Conservation (phyloP, 768 basidiomycete species). For the Erythrobasidium yunnanense region DNA sequence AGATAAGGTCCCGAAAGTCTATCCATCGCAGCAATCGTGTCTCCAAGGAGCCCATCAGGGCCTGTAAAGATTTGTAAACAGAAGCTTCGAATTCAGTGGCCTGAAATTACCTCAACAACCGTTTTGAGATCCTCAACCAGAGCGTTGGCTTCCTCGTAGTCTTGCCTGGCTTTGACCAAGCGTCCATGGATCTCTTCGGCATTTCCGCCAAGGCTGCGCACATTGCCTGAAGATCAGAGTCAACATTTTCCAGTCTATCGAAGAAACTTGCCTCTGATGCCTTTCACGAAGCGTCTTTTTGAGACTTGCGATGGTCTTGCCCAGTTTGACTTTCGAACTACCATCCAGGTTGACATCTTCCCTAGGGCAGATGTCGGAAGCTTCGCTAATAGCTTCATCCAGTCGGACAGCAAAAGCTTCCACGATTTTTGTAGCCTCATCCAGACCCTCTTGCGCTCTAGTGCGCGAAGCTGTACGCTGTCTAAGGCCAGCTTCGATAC, state of each 20-base stretch:
- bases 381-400: neutral
- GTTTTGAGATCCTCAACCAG: constrained; percentile 50
- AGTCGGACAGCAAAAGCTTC: neutral
- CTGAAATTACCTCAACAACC: constrained; percentile 37
- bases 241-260: constrained; percentile 2
- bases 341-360: constrained; percentile 1
- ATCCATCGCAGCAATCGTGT: constrained; percentile 66
- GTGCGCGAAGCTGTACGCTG: too few relatives aligned
- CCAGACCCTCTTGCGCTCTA: constrained; percentile 36
- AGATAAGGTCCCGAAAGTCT: constrained; percentile 75
- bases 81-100: too few relatives aligned
- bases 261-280: neutral
- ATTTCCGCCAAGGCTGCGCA: neutral
- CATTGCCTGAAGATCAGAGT: neutral
- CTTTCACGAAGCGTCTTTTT: constrained; percentile 4
- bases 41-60: constrained; percentile 56
- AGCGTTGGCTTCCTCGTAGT: constrained; percentile 52
- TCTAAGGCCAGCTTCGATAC: too few relatives aligned
- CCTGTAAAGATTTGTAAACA: constrained; percentile 47
- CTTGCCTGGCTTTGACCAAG: constrained; percentile 45
- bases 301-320: neutral
- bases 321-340: neutral
- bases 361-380: neutral
- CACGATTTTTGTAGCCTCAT: constrained; percentile 33
- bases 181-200: constrained; percentile 8